A percentile compares a stretch with the other conserved stretches of the same genome.
Conservation (phyloP, 1,284 basidiomycete species). For the Trichosporon coremiiforme region DNA sequence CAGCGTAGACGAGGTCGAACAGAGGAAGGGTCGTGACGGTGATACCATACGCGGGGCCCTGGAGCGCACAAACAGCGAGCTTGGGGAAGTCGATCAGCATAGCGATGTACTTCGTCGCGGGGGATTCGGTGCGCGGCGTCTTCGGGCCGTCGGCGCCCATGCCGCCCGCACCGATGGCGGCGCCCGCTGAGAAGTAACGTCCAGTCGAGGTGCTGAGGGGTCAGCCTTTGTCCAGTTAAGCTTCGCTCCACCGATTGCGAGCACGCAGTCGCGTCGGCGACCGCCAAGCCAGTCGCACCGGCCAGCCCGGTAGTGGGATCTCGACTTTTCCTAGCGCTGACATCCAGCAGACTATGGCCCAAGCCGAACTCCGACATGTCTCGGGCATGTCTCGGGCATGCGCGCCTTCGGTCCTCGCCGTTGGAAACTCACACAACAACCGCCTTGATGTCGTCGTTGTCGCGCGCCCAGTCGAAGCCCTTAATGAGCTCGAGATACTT, state of each 20-base stretch:
- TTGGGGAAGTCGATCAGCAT: conserved; percentile 33
- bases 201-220: conserved; percentile 22
- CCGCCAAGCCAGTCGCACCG: no score
- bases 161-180: conserved; percentile 23
- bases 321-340: not conserved
- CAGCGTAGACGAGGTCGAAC: conserved; percentile 33
- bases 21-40: conserved; percentile 32
- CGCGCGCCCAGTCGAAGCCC: conserved; percentile 30
- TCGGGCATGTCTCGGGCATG: no score
- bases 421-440: conserved; percentile 26
- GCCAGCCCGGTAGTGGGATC: no score
- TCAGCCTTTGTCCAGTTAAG: conserved; percentile 5
- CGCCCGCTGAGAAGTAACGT: conserved; percentile 31
- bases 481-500: conserved; percentile 32
- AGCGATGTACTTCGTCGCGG: conserved; percentile 24
- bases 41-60: conserved; percentile 34
- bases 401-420: no score
- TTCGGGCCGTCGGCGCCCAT: conserved; percentile 20
- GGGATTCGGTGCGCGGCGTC: not conserved
- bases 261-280: no score
- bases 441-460: conserved; percentile 26
- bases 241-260: no score
- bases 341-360: not conserved
- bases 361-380: not conserved
- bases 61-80: conserved; percentile 28